Base-by-base conservation (phyloP, 371 early-diverging fungal genomes). In the Lichtheimia hyalospora region DNA sequence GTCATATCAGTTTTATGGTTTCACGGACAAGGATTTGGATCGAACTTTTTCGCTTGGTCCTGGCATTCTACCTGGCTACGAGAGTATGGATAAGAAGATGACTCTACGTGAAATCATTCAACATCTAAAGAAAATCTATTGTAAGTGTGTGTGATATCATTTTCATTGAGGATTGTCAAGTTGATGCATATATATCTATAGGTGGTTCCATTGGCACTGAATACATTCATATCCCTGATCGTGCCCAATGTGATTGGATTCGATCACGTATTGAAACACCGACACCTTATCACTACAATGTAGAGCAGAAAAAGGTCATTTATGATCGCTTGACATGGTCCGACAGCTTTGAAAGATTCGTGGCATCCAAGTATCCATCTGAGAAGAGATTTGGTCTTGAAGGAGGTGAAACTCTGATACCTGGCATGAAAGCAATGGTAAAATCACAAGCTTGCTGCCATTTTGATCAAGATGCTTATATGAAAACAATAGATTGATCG, bases 381-480 rank as follows among this genome's bases (percentile, higher is more conserved):
- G 96, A 95, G 73, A 98, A 98, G 90, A 87, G 98, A 60, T 98
- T 96, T 69, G 98, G 98, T 67, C 87, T 98, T 49, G 98, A 98
- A 81, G 98, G 98, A 64, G 91, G 95, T 75, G 98, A 98, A 73
- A 79, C 89, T 69, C 85, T 98, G 74, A 96, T 98, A 62, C 96
- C 97, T 50, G 97, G 96, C 62, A 95, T 98, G 95, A 96, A 97
- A 78, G 91, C 94, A 57, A 74, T 97, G 89, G 89, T 91, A 77
- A n/a, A n/a, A 73, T 49, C 24, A 14, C n/a, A 25, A 18, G 44
- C 52, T 51, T 24, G 43, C 39, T 43, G n/a, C 54, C 5, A 10
- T 10, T 10, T 34, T 8, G 8, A 25, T 25, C 5, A 10, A 2
- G 0, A 34, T 27, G 34, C 23, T 24, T 39, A 43, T n/a, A 44